Evolutionary conservation across 345 rosid species (phyloP).

Genomic region (Citrus medica): DNA sequence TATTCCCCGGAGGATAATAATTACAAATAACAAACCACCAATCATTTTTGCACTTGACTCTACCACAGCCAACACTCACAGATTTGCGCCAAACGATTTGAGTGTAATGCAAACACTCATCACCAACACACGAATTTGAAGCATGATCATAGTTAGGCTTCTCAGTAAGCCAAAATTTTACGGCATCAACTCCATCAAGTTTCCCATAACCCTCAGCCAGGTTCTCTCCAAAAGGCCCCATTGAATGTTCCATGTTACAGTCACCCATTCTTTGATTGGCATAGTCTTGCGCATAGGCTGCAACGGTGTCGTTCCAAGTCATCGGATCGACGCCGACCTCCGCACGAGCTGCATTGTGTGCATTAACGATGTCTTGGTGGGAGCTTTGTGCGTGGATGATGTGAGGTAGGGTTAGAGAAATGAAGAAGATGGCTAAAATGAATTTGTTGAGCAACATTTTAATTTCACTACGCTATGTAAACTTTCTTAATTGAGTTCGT

Average conservation of each 20-base stretch:
- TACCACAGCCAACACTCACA: constrained; percentile 18
- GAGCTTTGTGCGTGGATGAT: background rate
- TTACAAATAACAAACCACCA: constrained; percentile 21
- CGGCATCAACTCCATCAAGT: constrained; percentile 9
- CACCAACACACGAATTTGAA: constrained; percentile 9
- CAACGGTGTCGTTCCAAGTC: constrained; percentile 19
- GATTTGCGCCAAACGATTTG: constrained; percentile 28
- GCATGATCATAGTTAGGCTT: constrained; percentile 19
- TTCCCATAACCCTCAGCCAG: constrained; percentile 20
- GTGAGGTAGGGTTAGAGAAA: background rate
- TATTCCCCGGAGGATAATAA: constrained; percentile 20
- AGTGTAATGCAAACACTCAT: constrained; percentile 31
- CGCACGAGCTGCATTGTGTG: constrained; percentile 19
- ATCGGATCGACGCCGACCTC: constrained; percentile 18
- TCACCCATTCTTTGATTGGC: background rate
- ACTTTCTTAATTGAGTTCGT: background rate
- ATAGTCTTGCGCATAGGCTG: constrained; percentile 16
- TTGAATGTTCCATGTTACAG: constrained; percentile 25
- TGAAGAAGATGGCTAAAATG: background rate
- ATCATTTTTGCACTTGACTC: constrained; percentile 19
- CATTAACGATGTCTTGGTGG: constrained; percentile 12
- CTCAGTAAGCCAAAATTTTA: constrained; percentile 27
- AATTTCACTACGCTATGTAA: too few species aligned
- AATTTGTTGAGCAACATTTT: background rate
- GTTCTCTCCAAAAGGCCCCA: constrained; percentile 30